Conservation (phyloP, 306 rosid species). For the Vigna angularis region DNA sequence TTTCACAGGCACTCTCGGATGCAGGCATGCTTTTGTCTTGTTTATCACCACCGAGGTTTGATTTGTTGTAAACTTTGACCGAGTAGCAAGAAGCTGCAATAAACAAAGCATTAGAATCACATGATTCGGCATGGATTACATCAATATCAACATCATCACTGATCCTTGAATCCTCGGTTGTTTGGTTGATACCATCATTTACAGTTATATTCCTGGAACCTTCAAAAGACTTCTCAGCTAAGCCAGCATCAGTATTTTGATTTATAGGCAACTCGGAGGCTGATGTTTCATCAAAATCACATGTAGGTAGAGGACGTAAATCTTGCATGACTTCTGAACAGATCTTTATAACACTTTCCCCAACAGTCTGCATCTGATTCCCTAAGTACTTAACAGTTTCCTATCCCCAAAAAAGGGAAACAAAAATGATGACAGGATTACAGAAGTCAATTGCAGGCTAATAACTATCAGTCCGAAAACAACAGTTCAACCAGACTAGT, state of each 20-base stretch:
- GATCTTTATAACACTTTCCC: slow-evolving; percentile 74
- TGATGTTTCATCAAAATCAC: slow-evolving; percentile 48
- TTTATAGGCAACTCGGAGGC: slow-evolving; percentile 47
- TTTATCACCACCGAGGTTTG: slow-evolving; percentile 39
- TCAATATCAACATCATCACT: slow-evolving; percentile 39
- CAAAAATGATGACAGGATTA: not conserved
- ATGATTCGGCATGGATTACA: slow-evolving; percentile 29
- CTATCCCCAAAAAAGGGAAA: slow-evolving; percentile 51
- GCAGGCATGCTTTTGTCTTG: slow-evolving; percentile 25
- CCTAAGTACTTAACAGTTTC: slow-evolving; percentile 78
- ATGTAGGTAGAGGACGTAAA: slow-evolving; percentile 58
- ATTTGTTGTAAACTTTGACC: slow-evolving; percentile 29
- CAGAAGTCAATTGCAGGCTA: slow-evolving; percentile 18
- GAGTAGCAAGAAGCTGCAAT: slow-evolving; percentile 41
- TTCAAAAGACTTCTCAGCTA: slow-evolving; percentile 42
- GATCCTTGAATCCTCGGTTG: slow-evolving; percentile 46
- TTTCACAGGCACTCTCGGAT: slow-evolving; percentile 25
- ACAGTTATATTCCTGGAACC: slow-evolving; percentile 46
- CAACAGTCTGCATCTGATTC: slow-evolving; percentile 80
- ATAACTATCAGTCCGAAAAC: slow-evolving; percentile 1
- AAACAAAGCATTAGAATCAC: slow-evolving; percentile 39
- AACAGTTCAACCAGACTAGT: slow-evolving; percentile 31
- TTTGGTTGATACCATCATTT: slow-evolving; percentile 37
- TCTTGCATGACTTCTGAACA: slow-evolving; percentile 78
- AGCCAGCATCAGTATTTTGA: slow-evolving; percentile 45